Evolutionary conservation across 805 yeast species (phyloP), one percentile per base, ranked within the genome.

Genomic region (Candida krabiensis): DNA sequence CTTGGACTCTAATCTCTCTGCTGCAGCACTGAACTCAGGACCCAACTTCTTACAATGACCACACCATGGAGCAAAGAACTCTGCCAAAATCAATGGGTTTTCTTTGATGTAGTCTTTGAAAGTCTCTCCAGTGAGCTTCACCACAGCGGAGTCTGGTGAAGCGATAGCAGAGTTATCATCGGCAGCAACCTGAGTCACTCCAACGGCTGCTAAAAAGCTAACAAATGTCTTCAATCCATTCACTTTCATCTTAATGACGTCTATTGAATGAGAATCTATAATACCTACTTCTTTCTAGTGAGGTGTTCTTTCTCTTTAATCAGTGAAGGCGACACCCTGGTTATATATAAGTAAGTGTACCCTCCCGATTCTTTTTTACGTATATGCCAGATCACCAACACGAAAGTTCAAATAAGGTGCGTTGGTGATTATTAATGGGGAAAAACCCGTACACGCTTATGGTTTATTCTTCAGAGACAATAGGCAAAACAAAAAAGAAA

Each of bases 41-140:
- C 88, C 96, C 49, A 87, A 68, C 34, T 75, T 76, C 71, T 90
- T 88, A 75, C 97, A 90, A 69, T 90, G 93, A 13, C 96, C 96
- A 73, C 97, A 90, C 97, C 98, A 91, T 61, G 97, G 95, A 13
- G 96, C 96, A 62, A 83, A 87, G 66, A 87, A 87, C 66, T 87
- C 95, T 15, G 91, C 84, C 46, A 87, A 67, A 16, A 87, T 95
- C 50, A 90, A 71, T 24, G 88, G 85, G 69, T 90, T 84, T 39
- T 73, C 78, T 33, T 68, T 64, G 47, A 91, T 65, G 63, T 86
- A 87, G 12, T 71, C 62, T 40, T 75, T 75, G 61, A 86, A 91
- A 42, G 74, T 75, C 26, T 73, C 80, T 15, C 80, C 66, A 26
- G 85, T 77, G 48, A 91, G 75, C 61, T 85, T 80, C 50, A 87